A percentile compares a stretch with the other conserved stretches of the same genome.
phyloP scores from a whole-genome alignment of 73 alveolate genomes.

The Paramecium sexaurelia region DNA sequence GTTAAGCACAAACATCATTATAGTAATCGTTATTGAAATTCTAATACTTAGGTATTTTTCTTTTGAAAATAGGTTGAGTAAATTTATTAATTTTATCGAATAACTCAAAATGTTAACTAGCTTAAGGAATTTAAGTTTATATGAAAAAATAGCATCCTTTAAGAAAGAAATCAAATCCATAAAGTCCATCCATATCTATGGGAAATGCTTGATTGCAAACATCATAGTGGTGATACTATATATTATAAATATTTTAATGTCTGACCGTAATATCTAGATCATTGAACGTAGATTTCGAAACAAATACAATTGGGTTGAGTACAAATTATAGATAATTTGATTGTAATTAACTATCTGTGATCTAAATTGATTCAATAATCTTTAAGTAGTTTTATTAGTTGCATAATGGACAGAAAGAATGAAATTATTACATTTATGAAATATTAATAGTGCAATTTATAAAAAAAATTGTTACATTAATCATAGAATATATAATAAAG shows the following conservation, averaged over 20 bases:
- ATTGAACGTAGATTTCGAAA: not conserved
- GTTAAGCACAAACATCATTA: not conserved
- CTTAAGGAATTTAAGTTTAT: not conserved
- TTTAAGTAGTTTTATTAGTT: not conserved
- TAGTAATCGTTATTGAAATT: not conserved
- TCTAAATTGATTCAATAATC: not conserved
- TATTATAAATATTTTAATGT: not conserved
- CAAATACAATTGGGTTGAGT: constrained; percentile 1
- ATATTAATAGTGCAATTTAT: not conserved
- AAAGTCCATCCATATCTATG: not conserved
- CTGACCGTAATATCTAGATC: not conserved
- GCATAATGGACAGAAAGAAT: constrained; percentile 15
- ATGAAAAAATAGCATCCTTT: not conserved
- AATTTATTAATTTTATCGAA: not conserved
- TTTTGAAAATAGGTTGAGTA: not conserved
- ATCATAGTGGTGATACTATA: not conserved
- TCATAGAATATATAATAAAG: not conserved
- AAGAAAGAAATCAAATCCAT: constrained; percentile 15
- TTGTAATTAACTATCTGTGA: not conserved
- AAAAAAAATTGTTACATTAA: no score
- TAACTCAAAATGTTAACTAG: not conserved
- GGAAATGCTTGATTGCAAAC: not conserved
- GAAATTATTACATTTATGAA: not conserved
- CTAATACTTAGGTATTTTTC: not conserved
- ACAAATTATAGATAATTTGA: not conserved